Evolutionary conservation across 345 rosid genomes (phyloP).

Genomic region (Draba incana): DNA sequence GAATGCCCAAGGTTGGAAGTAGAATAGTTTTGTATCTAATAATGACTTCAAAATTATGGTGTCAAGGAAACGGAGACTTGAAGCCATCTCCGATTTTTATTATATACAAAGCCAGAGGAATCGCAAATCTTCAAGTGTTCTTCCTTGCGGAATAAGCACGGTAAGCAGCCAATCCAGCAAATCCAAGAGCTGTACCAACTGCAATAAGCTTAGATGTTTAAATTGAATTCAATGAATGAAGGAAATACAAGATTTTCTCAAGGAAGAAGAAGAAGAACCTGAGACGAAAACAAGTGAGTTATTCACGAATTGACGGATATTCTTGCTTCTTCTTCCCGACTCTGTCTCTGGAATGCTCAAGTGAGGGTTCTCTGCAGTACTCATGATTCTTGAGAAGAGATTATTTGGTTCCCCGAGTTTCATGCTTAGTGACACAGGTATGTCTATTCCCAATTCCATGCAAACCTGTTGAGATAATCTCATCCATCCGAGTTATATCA

Average conservation of each 20-base stretch:
- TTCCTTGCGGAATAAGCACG: constrained; percentile 68
- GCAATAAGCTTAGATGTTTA: constrained; percentile 29
- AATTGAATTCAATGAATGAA: neutral
- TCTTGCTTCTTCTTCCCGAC: constrained; percentile 62
- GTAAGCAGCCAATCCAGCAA: constrained; percentile 65
- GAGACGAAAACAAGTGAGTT: constrained; percentile 75
- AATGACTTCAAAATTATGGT: too few relatives aligned
- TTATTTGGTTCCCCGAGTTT: constrained; percentile 55
- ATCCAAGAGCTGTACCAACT: constrained; percentile 68
- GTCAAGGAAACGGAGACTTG: too few relatives aligned
- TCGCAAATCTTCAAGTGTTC: constrained; percentile 43
- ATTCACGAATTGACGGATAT: constrained; percentile 55
- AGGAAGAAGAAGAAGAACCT: constrained; percentile 39
- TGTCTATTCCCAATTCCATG: constrained; percentile 70
- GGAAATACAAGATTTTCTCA: neutral
- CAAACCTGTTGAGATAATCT: constrained; percentile 51
- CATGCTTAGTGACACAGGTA: constrained; percentile 58
- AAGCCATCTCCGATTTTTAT: neutral
- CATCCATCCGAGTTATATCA: too few relatives aligned
- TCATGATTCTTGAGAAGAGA: constrained; percentile 56
- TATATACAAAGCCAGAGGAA: neutral
- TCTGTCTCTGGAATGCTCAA: constrained; percentile 76
- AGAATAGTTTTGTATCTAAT: too few relatives aligned
- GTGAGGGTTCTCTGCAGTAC: constrained; percentile 72
- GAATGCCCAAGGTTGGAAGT: too few relatives aligned